Base-by-base conservation (phyloP, 164 flowering plant genomes). In the Annona squamosa region DNA sequence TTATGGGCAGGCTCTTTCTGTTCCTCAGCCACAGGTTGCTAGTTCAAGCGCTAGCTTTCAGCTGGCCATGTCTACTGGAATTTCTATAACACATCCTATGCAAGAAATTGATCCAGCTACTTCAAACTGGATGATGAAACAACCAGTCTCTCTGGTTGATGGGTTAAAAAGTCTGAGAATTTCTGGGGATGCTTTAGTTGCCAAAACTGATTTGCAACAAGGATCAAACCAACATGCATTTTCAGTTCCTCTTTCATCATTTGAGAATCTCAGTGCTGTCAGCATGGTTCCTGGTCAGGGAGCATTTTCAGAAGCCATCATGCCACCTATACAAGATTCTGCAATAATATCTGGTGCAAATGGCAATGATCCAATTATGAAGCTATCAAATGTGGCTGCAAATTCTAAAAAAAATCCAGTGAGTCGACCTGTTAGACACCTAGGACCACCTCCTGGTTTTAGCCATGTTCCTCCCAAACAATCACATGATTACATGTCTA, bases 391-490 rank as follows among this genome's bases (percentile, higher is more conserved):
- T 5, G 62, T 80, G 52, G 79, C 80, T 7, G 68, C 79, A 62
- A 79, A 72, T 71, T 37, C 78, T 26, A 82, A 79, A 72, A 92
- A 84, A 75, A 90, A 63, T 77, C 97, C 98, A 37, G 94, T 92
- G 64, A 81, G 93, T 79, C 84, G 98, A 70, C 97, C 99, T 64
- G 81, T 79, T 47, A 83, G 99, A 81, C 98, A 91, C 73, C 65
- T 84, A 59, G 99, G 99, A 3, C 99, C 98, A 37, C 99, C 99
- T 4, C 99, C 98, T 68, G 98, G 98, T 56, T 92, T 94, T 71
- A 85, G 82, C 43, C 76, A 81, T 46, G 79, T 86, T 75, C 87
- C 89, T 74, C 66, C 84, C 16, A 91, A 89, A 72, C 81, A 74
- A 41, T 72, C 65, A 1, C 81, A 81, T 67, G 91, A 82, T 19